Evolutionary conservation across 2,329 filamentous ascomycete species (phyloP), one percentile per base, ranked within the genome.

Genomic region (Gaeumannomyces tritici): DNA sequence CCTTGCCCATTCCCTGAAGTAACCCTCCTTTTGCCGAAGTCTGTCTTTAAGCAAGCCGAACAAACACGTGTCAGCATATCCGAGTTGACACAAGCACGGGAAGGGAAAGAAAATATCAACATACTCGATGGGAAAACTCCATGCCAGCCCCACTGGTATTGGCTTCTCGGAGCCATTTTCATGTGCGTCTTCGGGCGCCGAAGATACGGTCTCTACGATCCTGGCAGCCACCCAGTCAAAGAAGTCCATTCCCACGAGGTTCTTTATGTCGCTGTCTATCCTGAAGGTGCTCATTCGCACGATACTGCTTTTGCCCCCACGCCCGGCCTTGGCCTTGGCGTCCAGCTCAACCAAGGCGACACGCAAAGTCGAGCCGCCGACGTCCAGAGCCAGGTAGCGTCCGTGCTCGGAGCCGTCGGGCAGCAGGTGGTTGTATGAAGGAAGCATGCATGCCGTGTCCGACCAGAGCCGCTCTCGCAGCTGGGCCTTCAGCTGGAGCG

Each of bases 121-220:
- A 70, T 76, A 88, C 85, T 89, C 83, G 57, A 89, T 84, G 29
- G 86, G 86, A 67, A 89, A 89, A 63, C 86, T 89, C 85, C 86
- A 89, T 7, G 86, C 83, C 64, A 89, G 71, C 1, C 85, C 85
- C 74, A 88, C 77, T 11, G 80, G 80, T 61, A 89, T 73, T 31
- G 81, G 78, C 2, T 75, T 72, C 28, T 76, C 74, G 6, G 72
- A 69, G 56, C 67, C 70, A 63, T 74, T 28, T 13, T 5, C 55
- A 6, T 8, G 71, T 27, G 70, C 72, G 3, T 73, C 70, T 57
- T 75, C 73, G 27, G 76, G 68, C 24, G 78, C 79, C 56, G 75
- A 74, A 8, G 75, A 72, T 13, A 89, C 73, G 1, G 84, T 85
- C 59, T 87, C 81, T 61, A 76, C 71, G 67, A 89, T 86, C 65